Base-by-base conservation (phyloP, 306 rosid species). In the Begonia peltatifolia region DNA sequence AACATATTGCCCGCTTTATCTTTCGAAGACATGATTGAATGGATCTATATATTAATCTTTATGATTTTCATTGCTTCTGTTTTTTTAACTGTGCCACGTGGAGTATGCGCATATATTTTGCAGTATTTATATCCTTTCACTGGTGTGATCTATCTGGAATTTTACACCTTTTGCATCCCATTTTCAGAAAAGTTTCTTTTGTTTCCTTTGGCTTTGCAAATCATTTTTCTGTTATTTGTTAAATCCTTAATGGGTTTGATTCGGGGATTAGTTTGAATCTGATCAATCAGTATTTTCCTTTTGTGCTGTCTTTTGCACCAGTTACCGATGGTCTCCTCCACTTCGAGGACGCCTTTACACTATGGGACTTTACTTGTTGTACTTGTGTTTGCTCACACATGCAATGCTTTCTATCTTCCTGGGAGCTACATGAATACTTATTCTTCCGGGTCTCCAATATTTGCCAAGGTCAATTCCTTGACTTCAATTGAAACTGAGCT, bases 401-500 rank as follows among this genome's bases (percentile, higher is more conserved):
- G 74, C 52, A 22, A 72, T 76, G 93, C 81, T 22, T 89, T 89
- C 70, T 89, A 84, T 64, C 93, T 89, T 6, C 97, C 97, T 0
- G 97, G 93, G 46, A 89, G 93, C 71, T 89, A 84, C 83, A 82
- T 84, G 93, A 81, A 84, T 58, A 83, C 86, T 2, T 89, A 84
- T 74, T 66, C 89, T n/a, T 52, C 60, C 42, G 76, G 69, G 57
- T 78, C 77, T 38, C 10, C 5, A 5, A 84, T 88, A 50, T 58
- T n/a, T 55, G 81, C 89, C 15, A 88, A 88, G 66, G 89, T 88
- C 52, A 82, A 88, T 78, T 88, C 97, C 49, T 70, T 88, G 82
- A 88, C 96, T 50, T 88, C 96, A 56, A 88, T 88, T 47, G 96
- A 88, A 64, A 88, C 97, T 4, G 95, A 88, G 81, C 86, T 88